Percentiles rank a stretch among this genome's conserved stretches.
These are phyloP conservation scores for Baorangia bicolor DNA, from an alignment of 768 basidiomycete genomes.

Conservation along the genomic window DNA sequence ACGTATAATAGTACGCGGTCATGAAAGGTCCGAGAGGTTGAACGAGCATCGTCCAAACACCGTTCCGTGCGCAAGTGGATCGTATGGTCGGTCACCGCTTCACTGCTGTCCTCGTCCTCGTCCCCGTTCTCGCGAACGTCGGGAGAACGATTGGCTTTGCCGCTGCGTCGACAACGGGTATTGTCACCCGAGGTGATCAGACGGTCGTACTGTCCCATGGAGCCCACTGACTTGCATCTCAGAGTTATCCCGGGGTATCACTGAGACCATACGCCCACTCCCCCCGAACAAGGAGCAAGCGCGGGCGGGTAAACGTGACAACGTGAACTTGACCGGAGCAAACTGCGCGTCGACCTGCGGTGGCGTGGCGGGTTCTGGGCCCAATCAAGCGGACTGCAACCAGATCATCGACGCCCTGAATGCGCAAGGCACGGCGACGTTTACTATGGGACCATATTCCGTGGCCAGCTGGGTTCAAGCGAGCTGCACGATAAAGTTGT, in stretches of 20 bases:
- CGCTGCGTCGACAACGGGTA: neutral
- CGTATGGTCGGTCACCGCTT: neutral
- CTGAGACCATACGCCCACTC: neutral
- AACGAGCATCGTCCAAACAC: neutral
- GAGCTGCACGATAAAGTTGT: slow-evolving; percentile 8
- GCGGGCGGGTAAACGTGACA: neutral
- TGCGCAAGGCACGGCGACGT: neutral
- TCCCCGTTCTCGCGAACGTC: neutral
- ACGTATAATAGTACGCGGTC: neutral
- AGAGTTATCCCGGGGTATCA: neutral
- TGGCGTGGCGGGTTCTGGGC: slow-evolving; percentile 1
- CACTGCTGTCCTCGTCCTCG: neutral
- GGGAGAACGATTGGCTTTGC: neutral
- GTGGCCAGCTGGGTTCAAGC: neutral
- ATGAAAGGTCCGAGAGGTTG: neutral
- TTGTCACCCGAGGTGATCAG: neutral
- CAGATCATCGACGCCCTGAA: neutral
- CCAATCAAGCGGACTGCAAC: slow-evolving; percentile 7
- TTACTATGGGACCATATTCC: neutral
- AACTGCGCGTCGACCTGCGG: neutral
- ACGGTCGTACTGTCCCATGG: neutral
- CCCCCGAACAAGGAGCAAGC: neutral
- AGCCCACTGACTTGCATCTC: neutral
- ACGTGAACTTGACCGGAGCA: neutral
- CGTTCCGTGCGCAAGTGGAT: neutral